Base-by-base conservation (phyloP, 768 basidiomycete species). In the Glaciozyma antarctica region DNA sequence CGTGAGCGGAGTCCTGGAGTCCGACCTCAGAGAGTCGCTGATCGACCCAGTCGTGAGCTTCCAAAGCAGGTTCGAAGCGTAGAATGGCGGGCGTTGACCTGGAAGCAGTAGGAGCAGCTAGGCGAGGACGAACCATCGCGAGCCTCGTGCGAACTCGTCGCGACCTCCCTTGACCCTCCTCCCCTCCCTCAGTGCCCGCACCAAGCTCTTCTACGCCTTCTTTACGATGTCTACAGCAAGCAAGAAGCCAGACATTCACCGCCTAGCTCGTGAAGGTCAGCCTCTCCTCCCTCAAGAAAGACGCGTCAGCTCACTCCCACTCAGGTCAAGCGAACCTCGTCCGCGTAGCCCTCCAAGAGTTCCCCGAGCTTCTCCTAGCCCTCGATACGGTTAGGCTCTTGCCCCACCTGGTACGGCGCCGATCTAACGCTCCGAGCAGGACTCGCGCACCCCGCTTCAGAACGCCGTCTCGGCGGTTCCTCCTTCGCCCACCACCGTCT, bases 241-340 rank as follows among this genome's bases (percentile, higher is more conserved):
- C 26, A 52, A 15, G 13, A 52, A 54, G 21, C 56, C 56, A n/a
- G 64, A 65, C 30, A 58, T 52, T 0, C 68, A 69, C 59, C 58
- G 62, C 8, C 56, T 63, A 26, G 68, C 68, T 8, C 68, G 62
- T 6, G 68, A 69, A n/a, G 68, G 68, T 66, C 5, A 51, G 64
- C 51, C 17, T 56, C 43, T 22, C 5, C 43, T 32, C 9, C n/a
- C 44, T 52, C 9, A 19, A 19, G n/a, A n/a, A 16, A 5, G n/a
- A 13, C 28, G 28, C n/a, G 21, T 2, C 43, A 44, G 22, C 61
- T 63, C 61, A 60, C 65, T 7, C 24, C 41, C 5, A n/a, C 34
- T 0, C 58, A 69, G 67, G 67, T 0, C 64, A 69, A 24, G 30
- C 61, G 22, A 43, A 49, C 1, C 62, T 69, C 8, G 28, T 69